A percentile compares a stretch with the other conserved stretches of the same genome.
phyloP scores from a whole-genome alignment of 1,139 yeast genomes.

The Debaryomycetaceae sp. region DNA sequence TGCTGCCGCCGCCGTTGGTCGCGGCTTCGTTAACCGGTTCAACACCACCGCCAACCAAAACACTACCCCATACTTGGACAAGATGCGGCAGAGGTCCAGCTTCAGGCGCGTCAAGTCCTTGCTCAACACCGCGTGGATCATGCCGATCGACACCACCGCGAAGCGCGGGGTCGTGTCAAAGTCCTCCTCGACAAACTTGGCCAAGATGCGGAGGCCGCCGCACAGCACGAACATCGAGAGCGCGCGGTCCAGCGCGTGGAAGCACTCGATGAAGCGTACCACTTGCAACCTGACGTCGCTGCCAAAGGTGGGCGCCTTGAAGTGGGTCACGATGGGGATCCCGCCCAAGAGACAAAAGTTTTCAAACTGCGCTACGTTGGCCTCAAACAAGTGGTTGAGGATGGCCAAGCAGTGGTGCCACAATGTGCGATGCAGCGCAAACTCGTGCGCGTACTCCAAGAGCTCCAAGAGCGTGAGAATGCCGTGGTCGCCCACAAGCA shows the following conservation, averaged over 20 bases:
- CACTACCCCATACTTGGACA: slow-evolving; percentile 45
- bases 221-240: slow-evolving; percentile 50
- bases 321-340: slow-evolving; percentile 45
- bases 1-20: slow-evolving; percentile 13
- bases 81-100: slow-evolving; percentile 52
- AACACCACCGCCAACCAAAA: slow-evolving; percentile 48
- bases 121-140: slow-evolving; percentile 40
- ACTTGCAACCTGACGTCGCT: slow-evolving; percentile 39
- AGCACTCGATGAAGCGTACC: slow-evolving; percentile 37
- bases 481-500: slow-evolving; percentile 47
- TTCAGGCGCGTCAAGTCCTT: slow-evolving; percentile 43
- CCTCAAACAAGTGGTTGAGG: slow-evolving; percentile 36
- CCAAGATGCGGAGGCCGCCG: slow-evolving; percentile 51
- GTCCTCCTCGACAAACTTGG: slow-evolving; percentile 54
- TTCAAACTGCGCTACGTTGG: slow-evolving; percentile 36
- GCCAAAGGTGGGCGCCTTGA: slow-evolving; percentile 28
- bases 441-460: slow-evolving; percentile 35
- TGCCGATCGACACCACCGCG: slow-evolving; percentile 44
- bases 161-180: slow-evolving; percentile 41
- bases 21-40: slow-evolving; percentile 22
- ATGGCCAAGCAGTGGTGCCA: slow-evolving; percentile 41
- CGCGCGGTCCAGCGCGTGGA: slow-evolving; percentile 34
- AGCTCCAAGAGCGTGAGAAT: slow-evolving; percentile 45
- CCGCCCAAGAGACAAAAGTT: slow-evolving; percentile 57
- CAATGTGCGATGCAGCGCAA: slow-evolving; percentile 27